phyloP scores from a whole-genome alignment of 1,139 yeast genomes.

The Kluyveromyces sp. region DNA sequence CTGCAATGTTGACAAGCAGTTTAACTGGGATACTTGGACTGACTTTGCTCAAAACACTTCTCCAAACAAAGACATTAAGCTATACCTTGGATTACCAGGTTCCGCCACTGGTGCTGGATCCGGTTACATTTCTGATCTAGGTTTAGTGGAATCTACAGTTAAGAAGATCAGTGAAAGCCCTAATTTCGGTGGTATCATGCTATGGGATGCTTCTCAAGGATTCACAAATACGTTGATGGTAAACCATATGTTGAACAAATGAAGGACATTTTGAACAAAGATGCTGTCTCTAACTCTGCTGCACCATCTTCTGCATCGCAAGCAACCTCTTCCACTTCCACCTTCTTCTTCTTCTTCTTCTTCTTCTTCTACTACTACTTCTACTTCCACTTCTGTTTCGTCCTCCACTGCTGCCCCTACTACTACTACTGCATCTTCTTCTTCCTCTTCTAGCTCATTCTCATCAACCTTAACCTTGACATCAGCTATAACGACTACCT shows the following conservation, averaged over 20 bases:
- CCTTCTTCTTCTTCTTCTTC: not conserved
- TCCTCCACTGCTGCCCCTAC: slow-evolving; percentile 3
- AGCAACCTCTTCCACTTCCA: slow-evolving; percentile 5
- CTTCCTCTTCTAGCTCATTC: slow-evolving; percentile 5
- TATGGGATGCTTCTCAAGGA: slow-evolving; percentile 91
- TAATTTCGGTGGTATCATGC: slow-evolving; percentile 71
- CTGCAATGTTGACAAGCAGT: slow-evolving; percentile 51
- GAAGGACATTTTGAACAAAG: slow-evolving; percentile 25
- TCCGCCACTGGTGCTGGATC: slow-evolving; percentile 58
- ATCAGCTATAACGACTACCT: slow-evolving; percentile 5
- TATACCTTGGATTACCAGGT: slow-evolving; percentile 72
- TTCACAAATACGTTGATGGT: slow-evolving; percentile 44
- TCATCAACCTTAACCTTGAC: slow-evolving; percentile 6
- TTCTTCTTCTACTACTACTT: slow-evolving; percentile 4
- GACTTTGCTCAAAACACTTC: slow-evolving; percentile 52
- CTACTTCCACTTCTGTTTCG: not conserved
- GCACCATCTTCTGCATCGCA: not conserved
- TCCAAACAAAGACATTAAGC: slow-evolving; percentile 60
- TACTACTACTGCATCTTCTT: slow-evolving; percentile 2
- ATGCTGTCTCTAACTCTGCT: not conserved
- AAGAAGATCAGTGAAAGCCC: slow-evolving; percentile 35
- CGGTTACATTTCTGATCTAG: slow-evolving; percentile 51
- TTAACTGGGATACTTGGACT: slow-evolving; percentile 87
- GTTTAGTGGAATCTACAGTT: slow-evolving; percentile 33
- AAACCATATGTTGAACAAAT: slow-evolving; percentile 29